Evolutionary conservation across 495 filamentous ascomycete species (phyloP), one percentile per base, ranked within the genome.

Genomic region (Penicillium canariense): DNA sequence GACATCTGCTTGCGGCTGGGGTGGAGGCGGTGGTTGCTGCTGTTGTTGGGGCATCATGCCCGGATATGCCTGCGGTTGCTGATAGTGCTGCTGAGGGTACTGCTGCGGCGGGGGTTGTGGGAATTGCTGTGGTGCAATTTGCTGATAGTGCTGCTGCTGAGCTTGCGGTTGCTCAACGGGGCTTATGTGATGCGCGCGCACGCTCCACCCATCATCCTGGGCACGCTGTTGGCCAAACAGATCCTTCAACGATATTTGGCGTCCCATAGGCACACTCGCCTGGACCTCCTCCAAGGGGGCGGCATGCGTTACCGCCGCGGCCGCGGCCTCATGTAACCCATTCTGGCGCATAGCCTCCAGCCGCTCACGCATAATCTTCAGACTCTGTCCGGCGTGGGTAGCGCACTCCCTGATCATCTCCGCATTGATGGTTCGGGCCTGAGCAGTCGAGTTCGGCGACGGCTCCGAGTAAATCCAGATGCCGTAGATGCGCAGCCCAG

Each of bases 391-490:
- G 0, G 80, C 81, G 56, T 74, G 73, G 9, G 66, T 59, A 1
- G 82, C 82, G 60, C 82, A 84, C 32, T 82, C 78, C 25, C 69
- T 65, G 25, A 87, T 82, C 52, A 80, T 60, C 45, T 77, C 65
- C 20, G 79, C 80, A 53, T 77, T 80, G 52, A 80, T 64, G 9
- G 60, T 70, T 31, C 80, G 74, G 5, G 68, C 74, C 39, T 79
- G 77, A 31, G 76, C 77, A 17, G 78, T 87, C 8, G 79, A 80
- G 45, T 75, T 81, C 3, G 76, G 75, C 48, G 75, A 67, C 2
- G 75, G 73, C 59, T 85, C 84, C 1, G 76, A 76, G 61, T 84
- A 87, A 17, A 87, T 84, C 84, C 84, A 87, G 1, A 87, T 62
- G 7, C 84, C 84, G 61, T 79, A 81, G 46, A 83, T 78, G 39